phyloP scores from a whole-genome alignment of 306 rosid genomes.

The Gastrolobium bilobum region DNA sequence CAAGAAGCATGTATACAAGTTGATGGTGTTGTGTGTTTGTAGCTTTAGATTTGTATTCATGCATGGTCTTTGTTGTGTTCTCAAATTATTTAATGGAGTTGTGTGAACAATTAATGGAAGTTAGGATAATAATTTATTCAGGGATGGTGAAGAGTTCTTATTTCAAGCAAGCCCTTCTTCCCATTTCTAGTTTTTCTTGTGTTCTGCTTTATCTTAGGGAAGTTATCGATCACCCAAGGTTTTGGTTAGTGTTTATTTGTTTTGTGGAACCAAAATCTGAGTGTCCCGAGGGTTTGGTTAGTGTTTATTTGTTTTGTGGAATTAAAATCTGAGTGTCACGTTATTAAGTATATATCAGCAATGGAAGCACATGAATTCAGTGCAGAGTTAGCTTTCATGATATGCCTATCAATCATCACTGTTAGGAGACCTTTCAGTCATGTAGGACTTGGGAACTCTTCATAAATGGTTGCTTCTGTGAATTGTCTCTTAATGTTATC shows the following conservation, averaged over 20 bases:
- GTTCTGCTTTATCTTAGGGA: slow-evolving; percentile 24
- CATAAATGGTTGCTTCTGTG: neutral
- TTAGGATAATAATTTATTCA: neutral
- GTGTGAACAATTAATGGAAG: neutral
- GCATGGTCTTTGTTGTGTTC: neutral
- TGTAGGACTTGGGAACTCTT: neutral
- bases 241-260: slow-evolving; percentile 23
- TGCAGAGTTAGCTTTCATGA: neutral
- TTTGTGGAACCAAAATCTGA: neutral
- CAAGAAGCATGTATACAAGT: too few relatives aligned
- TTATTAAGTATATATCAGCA: neutral
- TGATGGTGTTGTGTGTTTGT: neutral
- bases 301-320: slow-evolving; percentile 12
- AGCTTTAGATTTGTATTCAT: neutral
- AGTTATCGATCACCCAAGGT: slow-evolving; percentile 12
- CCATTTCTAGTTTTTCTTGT: slow-evolving; percentile 16
- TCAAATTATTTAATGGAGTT: neutral
- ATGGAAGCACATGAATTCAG: neutral
- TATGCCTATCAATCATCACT: neutral
- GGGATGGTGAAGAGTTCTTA: neutral
- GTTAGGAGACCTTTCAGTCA: neutral
- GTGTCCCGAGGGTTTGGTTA: neutral
- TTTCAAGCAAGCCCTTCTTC: neutral
- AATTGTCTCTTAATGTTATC: neutral
- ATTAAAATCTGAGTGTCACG: neutral